Conservation (phyloP, 2,329 filamentous ascomycete genomes). For the Alternaria brassicae region DNA sequence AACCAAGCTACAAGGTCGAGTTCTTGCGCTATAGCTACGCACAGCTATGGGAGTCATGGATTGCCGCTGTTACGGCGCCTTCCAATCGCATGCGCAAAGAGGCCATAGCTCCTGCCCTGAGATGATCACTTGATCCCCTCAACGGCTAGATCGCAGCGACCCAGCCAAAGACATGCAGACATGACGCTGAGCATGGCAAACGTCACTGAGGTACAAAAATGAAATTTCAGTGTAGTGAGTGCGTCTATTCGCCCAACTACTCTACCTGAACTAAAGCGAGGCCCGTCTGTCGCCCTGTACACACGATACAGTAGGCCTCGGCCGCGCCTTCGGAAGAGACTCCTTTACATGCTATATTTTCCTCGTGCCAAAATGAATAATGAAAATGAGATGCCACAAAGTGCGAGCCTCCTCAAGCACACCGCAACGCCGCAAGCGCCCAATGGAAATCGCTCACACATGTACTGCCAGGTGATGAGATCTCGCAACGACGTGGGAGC, state of each 20-base stretch:
- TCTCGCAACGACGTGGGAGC: constrained; percentile 28
- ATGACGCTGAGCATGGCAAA: not conserved
- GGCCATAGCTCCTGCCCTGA: constrained; percentile 17
- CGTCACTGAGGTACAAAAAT: not conserved
- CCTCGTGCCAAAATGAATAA: constrained; percentile 35
- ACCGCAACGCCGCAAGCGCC: constrained; percentile 39
- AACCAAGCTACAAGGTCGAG: constrained; percentile 3
- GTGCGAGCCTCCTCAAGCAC: constrained; percentile 27
- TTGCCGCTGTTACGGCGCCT: constrained; percentile 21
- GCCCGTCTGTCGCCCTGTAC: constrained; percentile 18
- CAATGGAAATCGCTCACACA: constrained; percentile 31
- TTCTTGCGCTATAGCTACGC: constrained; percentile 17
- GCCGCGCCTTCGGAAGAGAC: constrained; percentile 25
- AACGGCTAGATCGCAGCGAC: constrained; percentile 3
- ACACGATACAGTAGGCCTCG: constrained; percentile 21
- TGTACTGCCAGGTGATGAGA: constrained; percentile 28
- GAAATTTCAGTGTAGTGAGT: constrained; percentile 16
- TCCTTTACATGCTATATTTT: constrained; percentile 42
- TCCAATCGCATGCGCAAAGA: constrained; percentile 20
- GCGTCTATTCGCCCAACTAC: constrained; percentile 33
- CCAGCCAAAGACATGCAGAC: not conserved
- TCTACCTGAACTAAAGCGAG: constrained; percentile 31
- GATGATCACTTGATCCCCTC: constrained; percentile 9
- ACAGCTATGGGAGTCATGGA: constrained; percentile 22
- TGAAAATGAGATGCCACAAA: constrained; percentile 35